These are phyloP conservation scores for Tilletia setariae DNA, from an alignment of 1,284 basidiomycete genomes.

Conservation along the genomic window DNA sequence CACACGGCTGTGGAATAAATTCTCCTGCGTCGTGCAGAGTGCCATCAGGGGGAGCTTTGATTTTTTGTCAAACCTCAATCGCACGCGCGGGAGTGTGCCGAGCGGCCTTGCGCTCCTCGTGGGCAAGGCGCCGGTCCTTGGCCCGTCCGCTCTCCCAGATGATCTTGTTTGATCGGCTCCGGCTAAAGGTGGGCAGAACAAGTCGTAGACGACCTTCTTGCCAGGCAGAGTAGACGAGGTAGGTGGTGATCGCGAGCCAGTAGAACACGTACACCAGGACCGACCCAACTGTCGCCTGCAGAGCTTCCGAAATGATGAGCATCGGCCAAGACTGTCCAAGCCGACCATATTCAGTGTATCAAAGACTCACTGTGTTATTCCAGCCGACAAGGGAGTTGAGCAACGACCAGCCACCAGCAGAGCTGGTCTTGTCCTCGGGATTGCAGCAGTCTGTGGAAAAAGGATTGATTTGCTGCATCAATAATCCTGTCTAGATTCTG, in stretches of 20 bases:
- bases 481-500: no score
- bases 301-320: neutral
- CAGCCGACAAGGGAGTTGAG: constrained; percentile 49
- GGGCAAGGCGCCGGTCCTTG: neutral
- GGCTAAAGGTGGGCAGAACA: constrained; percentile 7
- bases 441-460: constrained; percentile 86
- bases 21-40: no score
- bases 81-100: neutral
- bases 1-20: no score
- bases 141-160: constrained; percentile 27
- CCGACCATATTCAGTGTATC: no score
- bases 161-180: constrained; percentile 17
- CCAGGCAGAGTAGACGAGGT: constrained; percentile 37
- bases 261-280: constrained; percentile 43
- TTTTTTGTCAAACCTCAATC: no score
- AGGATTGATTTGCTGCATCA: constrained; percentile 85
- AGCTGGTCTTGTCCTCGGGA: constrained; percentile 61
- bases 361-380: constrained; percentile 39
- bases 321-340: neutral
- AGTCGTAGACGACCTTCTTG: constrained; percentile 31
- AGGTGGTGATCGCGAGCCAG: constrained; percentile 40
- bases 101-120: neutral
- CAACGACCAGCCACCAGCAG: constrained; percentile 44
- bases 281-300: constrained; percentile 31
- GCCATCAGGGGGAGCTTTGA: no score